Base-by-base conservation (phyloP, 106 monocot genomes). In the Dendrobium nobile region DNA sequence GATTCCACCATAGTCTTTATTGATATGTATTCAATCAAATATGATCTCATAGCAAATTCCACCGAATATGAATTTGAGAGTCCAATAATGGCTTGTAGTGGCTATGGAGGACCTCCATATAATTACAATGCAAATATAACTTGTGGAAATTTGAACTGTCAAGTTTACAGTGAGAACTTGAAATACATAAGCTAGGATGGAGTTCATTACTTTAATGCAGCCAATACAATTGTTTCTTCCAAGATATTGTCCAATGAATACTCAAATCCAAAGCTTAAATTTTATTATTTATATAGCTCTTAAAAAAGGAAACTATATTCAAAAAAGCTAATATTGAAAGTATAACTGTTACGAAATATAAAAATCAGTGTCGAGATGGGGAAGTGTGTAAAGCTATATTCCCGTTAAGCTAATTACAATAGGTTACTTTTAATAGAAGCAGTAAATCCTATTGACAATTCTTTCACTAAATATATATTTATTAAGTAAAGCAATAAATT, bases 201-300 rank as follows among this genome's bases (percentile, higher is more conserved):
- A 47, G 88, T 92, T 67, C 95, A 95, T 65, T 95, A 89, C 83
- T 81, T 92, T 13, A 90, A 95, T 67, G 95, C 88, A 19, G 90
- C 90, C 2, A 95, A 92, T 58, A 54, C 85, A 7, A 45, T 90
- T 0, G 83, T 89, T 41, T 88, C 90, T 2, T 77, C 84, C 41
- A 92, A 84, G 61, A 88, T 95, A 78, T 86, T 95, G 17, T 82
- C 87, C 18, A 78, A 78, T 4, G 79, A 90, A 20, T 95, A 87
- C 79, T 90, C 90, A 0, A 85, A 82, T 41, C 92, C 88, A 17
- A 59, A 51, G 28, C 13, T 88, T 6, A 82, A 72, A 8, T 90
- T 90, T 55, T 77, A 84, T 65, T 85, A 67, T 77, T 92, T 90
- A 72, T 93, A 88, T 81, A 82, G 26, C 72, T 55, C 79, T 73